phyloP scores from a whole-genome alignment of 176 grass and related monocot species.

The Triticum timopheevii region DNA sequence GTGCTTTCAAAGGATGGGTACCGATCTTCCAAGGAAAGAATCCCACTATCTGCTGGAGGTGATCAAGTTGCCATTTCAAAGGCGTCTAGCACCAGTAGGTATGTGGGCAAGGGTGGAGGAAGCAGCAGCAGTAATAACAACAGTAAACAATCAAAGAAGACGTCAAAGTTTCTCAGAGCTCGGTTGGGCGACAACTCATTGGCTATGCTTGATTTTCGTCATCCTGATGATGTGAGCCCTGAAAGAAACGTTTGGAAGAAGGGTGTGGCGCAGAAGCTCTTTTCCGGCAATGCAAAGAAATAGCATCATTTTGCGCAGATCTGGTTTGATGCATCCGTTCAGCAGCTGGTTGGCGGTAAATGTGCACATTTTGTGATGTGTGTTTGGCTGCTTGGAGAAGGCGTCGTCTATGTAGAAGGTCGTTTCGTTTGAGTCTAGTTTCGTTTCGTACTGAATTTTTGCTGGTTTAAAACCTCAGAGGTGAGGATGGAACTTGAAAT shows the following conservation, averaged over 20 bases:
- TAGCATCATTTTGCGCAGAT: conserved; percentile 25
- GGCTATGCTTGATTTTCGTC: conserved; percentile 46
- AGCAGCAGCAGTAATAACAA: background rate
- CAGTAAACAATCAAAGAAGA: conserved; percentile 49
- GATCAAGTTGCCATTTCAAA: conserved; percentile 16
- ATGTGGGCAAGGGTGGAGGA: background rate
- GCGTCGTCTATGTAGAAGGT: background rate
- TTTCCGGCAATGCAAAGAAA: conserved; percentile 39
- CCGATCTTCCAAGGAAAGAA: conserved; percentile 56
- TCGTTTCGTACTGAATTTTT: background rate
- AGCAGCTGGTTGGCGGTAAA: background rate
- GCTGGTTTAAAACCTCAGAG: background rate
- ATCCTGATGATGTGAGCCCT: conserved; percentile 27
- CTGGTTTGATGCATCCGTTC: background rate
- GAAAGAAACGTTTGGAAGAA: conserved; percentile 73
- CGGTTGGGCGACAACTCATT: conserved; percentile 61
- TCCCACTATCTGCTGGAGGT: background rate
- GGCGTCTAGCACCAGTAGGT: conserved; percentile 17
- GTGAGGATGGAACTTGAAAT: background rate
- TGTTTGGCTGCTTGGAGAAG: conserved; percentile 6
- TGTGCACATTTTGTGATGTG: conserved; percentile 17
- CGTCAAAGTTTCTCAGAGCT: conserved; percentile 67
- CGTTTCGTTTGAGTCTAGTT: background rate
- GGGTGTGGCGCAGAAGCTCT: conserved; percentile 75
- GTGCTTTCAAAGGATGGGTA: conserved; percentile 84